phyloP scores from a whole-genome alignment of 2,329 filamentous ascomycete genomes.

The Exophiala viscosa region DNA sequence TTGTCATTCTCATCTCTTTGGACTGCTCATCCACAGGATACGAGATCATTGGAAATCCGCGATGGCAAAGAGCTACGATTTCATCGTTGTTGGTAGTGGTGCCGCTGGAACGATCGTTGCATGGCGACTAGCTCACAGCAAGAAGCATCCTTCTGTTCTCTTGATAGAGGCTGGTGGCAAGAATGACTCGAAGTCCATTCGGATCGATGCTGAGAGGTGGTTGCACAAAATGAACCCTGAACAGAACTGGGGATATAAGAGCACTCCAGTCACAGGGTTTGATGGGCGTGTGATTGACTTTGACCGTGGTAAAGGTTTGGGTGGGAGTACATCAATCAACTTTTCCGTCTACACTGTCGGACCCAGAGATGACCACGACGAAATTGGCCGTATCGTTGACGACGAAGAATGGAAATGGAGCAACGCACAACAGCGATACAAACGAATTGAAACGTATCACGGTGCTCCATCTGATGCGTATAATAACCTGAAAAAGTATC shows the following conservation, averaged over 20 bases:
- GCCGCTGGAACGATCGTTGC: constrained; percentile 59
- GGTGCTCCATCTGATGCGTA: constrained; percentile 30
- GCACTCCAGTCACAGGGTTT: constrained; percentile 45
- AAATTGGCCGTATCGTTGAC: constrained; percentile 55
- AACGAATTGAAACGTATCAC: constrained; percentile 54
- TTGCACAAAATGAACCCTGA: constrained; percentile 47
- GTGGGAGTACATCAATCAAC: constrained; percentile 54
- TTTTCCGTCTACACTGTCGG: constrained; percentile 55
- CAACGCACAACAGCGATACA: constrained; percentile 49
- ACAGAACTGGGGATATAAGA: constrained; percentile 55
- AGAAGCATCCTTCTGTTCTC: constrained; percentile 51
- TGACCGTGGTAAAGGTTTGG: constrained; percentile 50
- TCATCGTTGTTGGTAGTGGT: constrained; percentile 45
- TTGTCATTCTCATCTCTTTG: too few species aligned
- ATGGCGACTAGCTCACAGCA: constrained; percentile 47
- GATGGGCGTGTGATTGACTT: constrained; percentile 47
- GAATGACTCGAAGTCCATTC: constrained; percentile 47
- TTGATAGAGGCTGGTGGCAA: constrained; percentile 58
- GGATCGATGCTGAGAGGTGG: constrained; percentile 56
- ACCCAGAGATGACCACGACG: constrained; percentile 58
- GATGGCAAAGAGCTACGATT: constrained; percentile 17
- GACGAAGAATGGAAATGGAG: constrained; percentile 58
- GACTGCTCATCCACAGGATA: too few species aligned
- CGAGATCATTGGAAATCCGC: not conserved
- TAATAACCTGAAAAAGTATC: constrained; percentile 45